Conservation (phyloP, 139 green algal species). For the Micractinium sp. region DNA sequence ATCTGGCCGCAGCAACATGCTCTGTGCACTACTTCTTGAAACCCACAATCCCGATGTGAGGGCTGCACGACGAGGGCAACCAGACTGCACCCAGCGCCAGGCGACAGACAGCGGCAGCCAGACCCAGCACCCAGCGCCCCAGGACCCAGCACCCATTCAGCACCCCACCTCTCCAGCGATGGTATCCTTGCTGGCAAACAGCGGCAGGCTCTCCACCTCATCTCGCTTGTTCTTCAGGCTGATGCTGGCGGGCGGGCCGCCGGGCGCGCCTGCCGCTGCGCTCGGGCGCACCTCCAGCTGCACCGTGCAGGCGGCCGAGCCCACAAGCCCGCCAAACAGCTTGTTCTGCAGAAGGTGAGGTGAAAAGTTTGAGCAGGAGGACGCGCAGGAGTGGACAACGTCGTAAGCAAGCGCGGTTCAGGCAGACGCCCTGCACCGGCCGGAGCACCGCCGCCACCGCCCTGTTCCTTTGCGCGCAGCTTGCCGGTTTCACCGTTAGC, state of each 20-base stretch:
- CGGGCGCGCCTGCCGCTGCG: conserved; percentile 14
- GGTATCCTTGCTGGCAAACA: conserved; percentile 80
- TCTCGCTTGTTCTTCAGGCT: conserved; percentile 47
- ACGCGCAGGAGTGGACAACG: neutral
- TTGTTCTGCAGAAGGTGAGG: conserved; percentile 31
- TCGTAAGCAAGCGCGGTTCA: neutral
- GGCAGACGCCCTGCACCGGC: neutral
- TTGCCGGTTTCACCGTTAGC: neutral
- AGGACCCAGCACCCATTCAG: neutral
- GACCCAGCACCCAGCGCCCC: neutral
- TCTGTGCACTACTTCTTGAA: too few species aligned
- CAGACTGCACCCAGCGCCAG: too few species aligned
- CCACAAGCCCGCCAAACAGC: conserved; percentile 49
- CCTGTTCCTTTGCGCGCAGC: too few species aligned
- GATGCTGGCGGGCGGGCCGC: conserved; percentile 35
- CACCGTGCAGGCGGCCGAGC: conserved; percentile 43
- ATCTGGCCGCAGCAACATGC: too few species aligned
- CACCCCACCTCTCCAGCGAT: conserved; percentile 73
- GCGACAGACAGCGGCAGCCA: too few species aligned
- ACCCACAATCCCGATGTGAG: too few species aligned
- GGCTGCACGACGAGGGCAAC: too few species aligned
- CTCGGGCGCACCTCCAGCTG: conserved; percentile 60
- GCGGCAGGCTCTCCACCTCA: conserved; percentile 73
- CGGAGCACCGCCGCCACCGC: neutral
- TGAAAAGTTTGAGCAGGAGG: neutral